Evolutionary conservation across 2,329 filamentous ascomycete species (phyloP).

Genomic region (Penicillium occitanis): DNA sequence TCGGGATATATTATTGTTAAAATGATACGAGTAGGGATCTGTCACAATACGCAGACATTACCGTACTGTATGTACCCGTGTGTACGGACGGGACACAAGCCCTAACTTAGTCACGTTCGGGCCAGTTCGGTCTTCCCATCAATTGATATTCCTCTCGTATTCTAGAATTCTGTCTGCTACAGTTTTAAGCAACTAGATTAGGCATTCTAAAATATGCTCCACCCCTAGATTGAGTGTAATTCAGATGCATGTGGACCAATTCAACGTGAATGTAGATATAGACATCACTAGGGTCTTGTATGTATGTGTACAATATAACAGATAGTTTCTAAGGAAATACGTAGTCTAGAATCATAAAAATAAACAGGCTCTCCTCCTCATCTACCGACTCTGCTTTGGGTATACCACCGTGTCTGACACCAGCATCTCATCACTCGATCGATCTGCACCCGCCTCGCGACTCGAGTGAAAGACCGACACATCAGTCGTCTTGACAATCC

Average conservation of each 20-base stretch:
- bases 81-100: not conserved
- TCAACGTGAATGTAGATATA: not conserved
- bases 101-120: not conserved
- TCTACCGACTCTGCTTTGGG: not conserved
- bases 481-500: slow-evolving; percentile 17
- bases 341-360: not conserved
- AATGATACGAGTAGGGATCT: not conserved
- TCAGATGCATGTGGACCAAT: not conserved
- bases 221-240: not conserved
- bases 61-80: not conserved
- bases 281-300: not conserved
- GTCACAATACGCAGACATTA: slow-evolving; percentile 3
- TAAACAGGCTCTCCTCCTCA: not conserved
- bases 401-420: not conserved
- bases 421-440: slow-evolving; percentile 12
- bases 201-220: not conserved
- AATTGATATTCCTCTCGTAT: not conserved
- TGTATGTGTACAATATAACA: not conserved
- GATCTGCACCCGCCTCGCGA: not conserved
- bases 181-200: not conserved
- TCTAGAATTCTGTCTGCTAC: not conserved
- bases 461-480: slow-evolving; percentile 12
- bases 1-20: not conserved
- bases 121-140: not conserved
- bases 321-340: not conserved